phyloP scores from a whole-genome alignment of 768 basidiomycete genomes.

The Boletus subparvulus region DNA sequence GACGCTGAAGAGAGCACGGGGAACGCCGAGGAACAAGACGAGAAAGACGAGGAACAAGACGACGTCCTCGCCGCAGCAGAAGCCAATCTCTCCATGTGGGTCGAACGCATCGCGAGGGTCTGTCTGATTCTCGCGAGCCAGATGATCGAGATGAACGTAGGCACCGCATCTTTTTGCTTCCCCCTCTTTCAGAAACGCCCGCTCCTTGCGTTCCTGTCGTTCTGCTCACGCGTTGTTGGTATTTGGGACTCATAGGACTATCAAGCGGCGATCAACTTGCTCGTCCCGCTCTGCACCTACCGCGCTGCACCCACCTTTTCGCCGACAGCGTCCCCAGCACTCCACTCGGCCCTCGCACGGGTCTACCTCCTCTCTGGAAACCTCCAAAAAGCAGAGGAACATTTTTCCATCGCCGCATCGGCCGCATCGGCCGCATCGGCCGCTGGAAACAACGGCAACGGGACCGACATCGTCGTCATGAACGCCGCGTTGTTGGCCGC shows the following conservation, averaged over 20 bases:
- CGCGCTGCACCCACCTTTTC: conserved; percentile 14
- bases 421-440: conserved; percentile 48
- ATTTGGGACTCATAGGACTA: conserved; percentile 51
- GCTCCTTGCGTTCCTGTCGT: background rate
- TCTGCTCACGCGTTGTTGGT: background rate
- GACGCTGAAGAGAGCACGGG: background rate
- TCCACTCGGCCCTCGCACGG: conserved; percentile 70
- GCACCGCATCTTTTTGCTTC: conserved; percentile 3
- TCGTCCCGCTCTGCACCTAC: conserved; percentile 63
- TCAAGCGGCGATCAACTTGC: conserved; percentile 62
- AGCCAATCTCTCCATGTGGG: conserved; percentile 67
- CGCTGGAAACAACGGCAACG: conserved; percentile 42
- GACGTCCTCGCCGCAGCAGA: conserved; percentile 27
- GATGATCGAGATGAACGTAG: conserved; percentile 80
- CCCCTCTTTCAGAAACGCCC: background rate
- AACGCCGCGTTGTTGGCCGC: conserved; percentile 65
- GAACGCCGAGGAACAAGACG: background rate
- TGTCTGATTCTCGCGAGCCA: conserved; percentile 79
- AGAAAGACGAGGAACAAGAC: conserved; percentile 7
- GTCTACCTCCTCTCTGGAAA: conserved; percentile 76
- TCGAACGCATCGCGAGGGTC: conserved; percentile 74
- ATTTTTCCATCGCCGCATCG: conserved; percentile 45
- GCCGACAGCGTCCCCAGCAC: conserved; percentile 44
- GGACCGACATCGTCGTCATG: conserved; percentile 51
- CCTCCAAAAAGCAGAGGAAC: conserved; percentile 53